These are phyloP conservation scores for Rhexocercosporidium sp. DNA, from an alignment of 2,329 filamentous ascomycete species.

Conservation along the genomic window DNA sequence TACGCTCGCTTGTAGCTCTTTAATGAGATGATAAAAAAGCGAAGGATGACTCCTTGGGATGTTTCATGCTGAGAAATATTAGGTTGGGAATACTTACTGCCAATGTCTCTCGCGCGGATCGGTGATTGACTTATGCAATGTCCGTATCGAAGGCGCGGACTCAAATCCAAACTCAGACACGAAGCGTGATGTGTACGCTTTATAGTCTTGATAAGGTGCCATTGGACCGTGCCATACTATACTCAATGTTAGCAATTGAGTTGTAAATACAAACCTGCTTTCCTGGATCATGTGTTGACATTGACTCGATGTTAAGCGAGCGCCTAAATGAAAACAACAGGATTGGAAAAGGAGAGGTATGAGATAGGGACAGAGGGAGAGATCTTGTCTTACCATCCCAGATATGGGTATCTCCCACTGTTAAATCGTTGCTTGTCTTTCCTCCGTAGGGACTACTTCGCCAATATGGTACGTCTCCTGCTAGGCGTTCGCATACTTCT, in stretches of 20 bases:
- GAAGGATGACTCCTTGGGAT: no score
- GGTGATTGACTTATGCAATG: slow-evolving; percentile 57
- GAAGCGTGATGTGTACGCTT: slow-evolving; percentile 55
- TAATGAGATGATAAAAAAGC: no score
- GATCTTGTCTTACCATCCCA: slow-evolving; percentile 52
- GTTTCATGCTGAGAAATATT: no score
- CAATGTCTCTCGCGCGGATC: slow-evolving; percentile 53
- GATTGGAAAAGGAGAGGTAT: neutral
- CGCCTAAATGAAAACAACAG: no score
- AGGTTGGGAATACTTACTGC: slow-evolving; percentile 22
- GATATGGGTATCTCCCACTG: slow-evolving; percentile 59
- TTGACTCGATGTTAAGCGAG: neutral
- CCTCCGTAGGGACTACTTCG: slow-evolving; percentile 86
- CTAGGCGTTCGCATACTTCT: slow-evolving; percentile 70
- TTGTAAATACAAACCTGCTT: neutral
- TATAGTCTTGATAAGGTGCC: slow-evolving; percentile 57
- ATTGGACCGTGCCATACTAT: slow-evolving; percentile 58
- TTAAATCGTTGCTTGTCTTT: slow-evolving; percentile 63
- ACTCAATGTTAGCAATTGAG: neutral
- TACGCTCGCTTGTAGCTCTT: no score
- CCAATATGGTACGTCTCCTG: slow-evolving; percentile 76
- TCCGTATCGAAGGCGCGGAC: slow-evolving; percentile 50
- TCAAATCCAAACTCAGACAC: slow-evolving; percentile 62
- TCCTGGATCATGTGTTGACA: neutral
- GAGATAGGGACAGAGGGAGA: neutral